Base-by-base conservation (phyloP, 1,284 basidiomycete genomes). In the Apiotrichum akiyoshidainum region DNA sequence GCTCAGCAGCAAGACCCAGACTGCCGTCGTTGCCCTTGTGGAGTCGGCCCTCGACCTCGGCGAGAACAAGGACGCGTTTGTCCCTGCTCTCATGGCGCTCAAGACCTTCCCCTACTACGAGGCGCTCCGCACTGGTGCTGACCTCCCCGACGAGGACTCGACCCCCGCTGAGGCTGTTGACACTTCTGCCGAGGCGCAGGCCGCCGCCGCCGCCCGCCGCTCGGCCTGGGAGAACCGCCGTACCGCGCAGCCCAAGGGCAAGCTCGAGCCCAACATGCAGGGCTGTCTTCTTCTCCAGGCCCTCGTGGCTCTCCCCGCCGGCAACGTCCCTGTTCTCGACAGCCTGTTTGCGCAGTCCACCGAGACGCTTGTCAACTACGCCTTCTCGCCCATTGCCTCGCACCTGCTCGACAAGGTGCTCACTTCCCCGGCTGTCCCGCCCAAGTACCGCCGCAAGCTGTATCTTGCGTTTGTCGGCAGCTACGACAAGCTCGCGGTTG, bases 271-370 rank as follows among this genome's bases (percentile, higher is more conserved):
- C 5, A 89, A 85, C 66, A 83, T 88, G n/a, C 91, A 92, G 73
- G 93, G 93, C 1, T 89, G 90, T 10, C 74, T 95, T 13, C 76
- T 97, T 7, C 78, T 96, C 2, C 92, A 96, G 75, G 85, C 88
- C 1, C 79, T 95, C 57, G 81, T 95, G 19, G 83, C 81, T 34
- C 81, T 94, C 14, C 76, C 84, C 0, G 78, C 83, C 8, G 85
- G 87, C 64, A 87, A 88, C 68, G 80, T 83, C 52, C 72, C 83
- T 21, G 83, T 92, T 0, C 77, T 87, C 37, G 81, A 87, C 42
- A 89, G 55, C 49, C 79, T 94, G 21, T 79, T 79, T 54, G 79
- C 85, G 1, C 80, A 89, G 46, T 68, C 83, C 13, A 72, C 84
- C 1, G 81, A 86, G 41, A 83, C 86, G 7, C 79, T 88, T 46